Conservation (phyloP, 2,329 filamentous ascomycete species). For the Alternaria angustiovoidea region DNA sequence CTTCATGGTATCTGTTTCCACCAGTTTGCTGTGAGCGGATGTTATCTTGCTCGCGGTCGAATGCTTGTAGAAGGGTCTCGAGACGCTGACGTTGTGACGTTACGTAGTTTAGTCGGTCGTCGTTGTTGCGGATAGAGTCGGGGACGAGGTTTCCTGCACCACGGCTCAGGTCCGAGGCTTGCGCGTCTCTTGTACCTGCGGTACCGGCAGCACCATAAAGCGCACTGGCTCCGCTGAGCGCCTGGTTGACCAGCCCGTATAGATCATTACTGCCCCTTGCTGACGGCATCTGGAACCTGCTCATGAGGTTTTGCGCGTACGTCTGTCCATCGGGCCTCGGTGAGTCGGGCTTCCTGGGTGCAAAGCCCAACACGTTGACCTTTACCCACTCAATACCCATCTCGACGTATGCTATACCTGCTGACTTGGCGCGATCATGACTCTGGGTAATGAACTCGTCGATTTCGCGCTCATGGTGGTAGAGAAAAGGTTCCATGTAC, state of each 20-base stretch:
- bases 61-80: slow-evolving; percentile 74
- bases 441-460: slow-evolving; percentile 85
- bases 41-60: slow-evolving; percentile 79
- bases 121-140: slow-evolving; percentile 67
- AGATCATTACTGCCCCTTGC: slow-evolving; percentile 74
- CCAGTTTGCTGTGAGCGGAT: slow-evolving; percentile 55
- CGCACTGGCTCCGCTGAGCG: slow-evolving; percentile 69
- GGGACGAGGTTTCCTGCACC: slow-evolving; percentile 72
- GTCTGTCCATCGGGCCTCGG: slow-evolving; percentile 59
- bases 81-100: slow-evolving; percentile 80
- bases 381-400: slow-evolving; percentile 65
- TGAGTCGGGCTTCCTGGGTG: slow-evolving; percentile 57
- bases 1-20: slow-evolving; percentile 57
- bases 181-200: slow-evolving; percentile 47
- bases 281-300: slow-evolving; percentile 83
- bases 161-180: slow-evolving; percentile 62
- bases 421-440: slow-evolving; percentile 79
- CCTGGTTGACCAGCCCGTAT: slow-evolving; percentile 78
- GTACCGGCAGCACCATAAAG: slow-evolving; percentile 48
- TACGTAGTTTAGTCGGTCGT: slow-evolving; percentile 78
- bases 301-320: slow-evolving; percentile 84
- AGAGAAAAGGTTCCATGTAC: slow-evolving; percentile 86
- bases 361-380: slow-evolving; percentile 80
- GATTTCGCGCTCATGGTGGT: slow-evolving; percentile 85
- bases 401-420: slow-evolving; percentile 70